phyloP scores from a whole-genome alignment of 352 stramenopile species.

The Phytophthora capsici region DNA sequence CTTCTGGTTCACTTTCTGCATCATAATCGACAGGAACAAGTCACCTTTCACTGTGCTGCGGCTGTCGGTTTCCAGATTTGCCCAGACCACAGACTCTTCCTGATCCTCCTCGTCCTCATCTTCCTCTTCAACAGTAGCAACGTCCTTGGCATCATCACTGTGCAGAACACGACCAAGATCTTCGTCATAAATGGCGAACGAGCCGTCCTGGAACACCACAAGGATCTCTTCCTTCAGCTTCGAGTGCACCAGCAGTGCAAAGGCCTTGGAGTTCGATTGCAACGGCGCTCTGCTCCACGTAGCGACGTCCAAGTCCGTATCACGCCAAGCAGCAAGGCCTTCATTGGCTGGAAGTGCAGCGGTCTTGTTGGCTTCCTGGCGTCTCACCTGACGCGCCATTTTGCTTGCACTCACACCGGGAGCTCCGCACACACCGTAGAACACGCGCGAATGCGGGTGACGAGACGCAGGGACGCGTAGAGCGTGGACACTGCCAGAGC shows the following conservation, averaged over 20 bases:
- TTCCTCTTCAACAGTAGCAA: conserved; percentile 21
- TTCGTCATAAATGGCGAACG: conserved; percentile 65
- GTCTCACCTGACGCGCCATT: conserved; percentile 46
- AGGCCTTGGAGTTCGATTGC: conserved; percentile 36
- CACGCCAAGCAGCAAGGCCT: conserved; percentile 62
- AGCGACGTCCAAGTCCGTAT: conserved; percentile 65
- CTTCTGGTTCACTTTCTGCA: conserved; percentile 48
- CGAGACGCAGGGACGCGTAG: conserved; percentile 60
- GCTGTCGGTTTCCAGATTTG: conserved; percentile 59
- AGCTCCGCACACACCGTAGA: conserved; percentile 62
- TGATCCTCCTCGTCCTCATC: conserved; percentile 31
- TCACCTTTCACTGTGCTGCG: conserved; percentile 63
- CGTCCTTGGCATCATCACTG: conserved; percentile 44
- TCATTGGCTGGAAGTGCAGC: conserved; percentile 39
- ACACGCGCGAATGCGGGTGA: conserved; percentile 58
- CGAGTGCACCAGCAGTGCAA: conserved; percentile 64
- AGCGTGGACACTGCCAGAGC: conserved; percentile 50
- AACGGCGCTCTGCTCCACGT: conserved; percentile 65
- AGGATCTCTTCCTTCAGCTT: conserved; percentile 67
- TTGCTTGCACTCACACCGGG: conserved; percentile 46
- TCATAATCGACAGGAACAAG: conserved; percentile 66
- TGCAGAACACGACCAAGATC: conserved; percentile 53
- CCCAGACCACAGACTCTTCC: conserved; percentile 51
- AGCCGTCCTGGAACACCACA: conserved; percentile 70
- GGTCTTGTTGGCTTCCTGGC: conserved; percentile 42